Percentiles rank a stretch among this genome's conserved stretches.
These are phyloP conservation scores for Kalmusia sp. DNA, from an alignment of 2,329 filamentous ascomycete genomes.

Conservation along the genomic window DNA sequence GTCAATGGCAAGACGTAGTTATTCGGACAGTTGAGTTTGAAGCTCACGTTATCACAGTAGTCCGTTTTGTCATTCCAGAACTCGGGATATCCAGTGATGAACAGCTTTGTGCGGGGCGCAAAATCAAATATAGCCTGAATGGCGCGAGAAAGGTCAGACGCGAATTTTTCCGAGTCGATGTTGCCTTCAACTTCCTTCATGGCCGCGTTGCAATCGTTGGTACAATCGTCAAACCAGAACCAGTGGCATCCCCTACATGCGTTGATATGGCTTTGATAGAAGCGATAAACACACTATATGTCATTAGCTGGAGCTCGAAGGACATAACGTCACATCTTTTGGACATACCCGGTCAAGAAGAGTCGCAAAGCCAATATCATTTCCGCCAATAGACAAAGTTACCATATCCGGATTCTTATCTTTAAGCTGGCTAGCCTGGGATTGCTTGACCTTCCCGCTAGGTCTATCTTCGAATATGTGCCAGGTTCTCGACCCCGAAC, in stretches of 20 bases:
- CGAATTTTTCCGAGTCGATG: slow-evolving; percentile 3
- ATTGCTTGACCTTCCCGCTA: neutral
- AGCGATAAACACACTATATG: slow-evolving; percentile 7
- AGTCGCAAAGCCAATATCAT: slow-evolving; percentile 7
- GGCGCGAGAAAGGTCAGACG: neutral
- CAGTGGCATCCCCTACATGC: slow-evolving; percentile 5
- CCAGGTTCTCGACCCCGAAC: slow-evolving; percentile 1
- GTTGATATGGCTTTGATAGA: slow-evolving; percentile 1
- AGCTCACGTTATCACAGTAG: slow-evolving; percentile 10
- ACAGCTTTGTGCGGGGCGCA: slow-evolving; percentile 8
- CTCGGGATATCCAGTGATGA: slow-evolving; percentile 6
- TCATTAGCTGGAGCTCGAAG: neutral
- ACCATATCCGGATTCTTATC: slow-evolving; percentile 8
- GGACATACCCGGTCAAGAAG: slow-evolving; percentile 4
- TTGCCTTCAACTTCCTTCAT: neutral
- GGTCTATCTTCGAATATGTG: slow-evolving; percentile 2
- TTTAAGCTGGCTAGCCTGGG: slow-evolving; percentile 2
- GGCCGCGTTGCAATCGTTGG: slow-evolving; percentile 6
- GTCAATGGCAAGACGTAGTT: slow-evolving; percentile 10
- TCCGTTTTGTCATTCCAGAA: slow-evolving; percentile 8
- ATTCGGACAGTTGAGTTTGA: slow-evolving; percentile 6
- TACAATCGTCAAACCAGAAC: slow-evolving; percentile 6
- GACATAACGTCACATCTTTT: neutral
- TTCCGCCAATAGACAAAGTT: slow-evolving; percentile 11
- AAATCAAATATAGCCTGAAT: slow-evolving; percentile 3